phyloP scores from a whole-genome alignment of 805 yeast species.

The Saturnispora besseyi region DNA sequence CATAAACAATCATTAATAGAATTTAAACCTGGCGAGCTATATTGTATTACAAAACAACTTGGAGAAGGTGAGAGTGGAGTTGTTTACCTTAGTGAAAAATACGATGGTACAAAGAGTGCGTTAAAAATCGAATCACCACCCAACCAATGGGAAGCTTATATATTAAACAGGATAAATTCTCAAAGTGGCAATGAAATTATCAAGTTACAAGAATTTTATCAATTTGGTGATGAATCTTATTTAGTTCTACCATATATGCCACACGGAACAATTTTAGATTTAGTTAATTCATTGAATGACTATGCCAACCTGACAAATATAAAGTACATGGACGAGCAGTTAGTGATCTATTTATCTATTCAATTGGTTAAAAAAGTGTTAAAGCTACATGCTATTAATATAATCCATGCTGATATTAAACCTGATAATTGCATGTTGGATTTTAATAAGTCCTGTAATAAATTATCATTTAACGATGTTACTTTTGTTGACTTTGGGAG shows the following conservation, averaged over 20 bases:
- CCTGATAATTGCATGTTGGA: constrained; percentile 81
- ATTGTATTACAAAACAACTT: constrained; percentile 43
- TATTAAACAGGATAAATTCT: constrained; percentile 47
- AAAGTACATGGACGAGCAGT: constrained; percentile 44
- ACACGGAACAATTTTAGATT: constrained; percentile 69
- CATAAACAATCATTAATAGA: constrained; percentile 34
- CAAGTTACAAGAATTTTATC: constrained; percentile 41
- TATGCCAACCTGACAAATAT: constrained; percentile 18
- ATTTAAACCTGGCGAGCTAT: constrained; percentile 32
- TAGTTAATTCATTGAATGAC: constrained; percentile 40
- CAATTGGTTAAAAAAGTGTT: constrained; percentile 56
- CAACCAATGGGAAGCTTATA: constrained; percentile 74
- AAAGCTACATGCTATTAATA: constrained; percentile 51
- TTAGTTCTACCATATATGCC: constrained; percentile 51
- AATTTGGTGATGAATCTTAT: constrained; percentile 59
- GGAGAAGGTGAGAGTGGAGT: constrained; percentile 80
- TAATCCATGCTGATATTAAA: constrained; percentile 79
- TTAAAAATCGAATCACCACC: constrained; percentile 66
- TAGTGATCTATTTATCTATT: constrained; percentile 53
- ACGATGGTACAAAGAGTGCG: constrained; percentile 50
- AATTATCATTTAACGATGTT: constrained; percentile 17
- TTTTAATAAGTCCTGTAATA: constrained; percentile 26
- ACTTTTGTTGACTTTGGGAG: constrained; percentile 71
- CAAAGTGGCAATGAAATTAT: constrained; percentile 30
- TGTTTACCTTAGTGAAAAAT: constrained; percentile 61